A percentile compares a stretch with the other conserved stretches of the same genome.
Conservation (phyloP, 495 filamentous ascomycete genomes). For the Daldinia concentrica region DNA sequence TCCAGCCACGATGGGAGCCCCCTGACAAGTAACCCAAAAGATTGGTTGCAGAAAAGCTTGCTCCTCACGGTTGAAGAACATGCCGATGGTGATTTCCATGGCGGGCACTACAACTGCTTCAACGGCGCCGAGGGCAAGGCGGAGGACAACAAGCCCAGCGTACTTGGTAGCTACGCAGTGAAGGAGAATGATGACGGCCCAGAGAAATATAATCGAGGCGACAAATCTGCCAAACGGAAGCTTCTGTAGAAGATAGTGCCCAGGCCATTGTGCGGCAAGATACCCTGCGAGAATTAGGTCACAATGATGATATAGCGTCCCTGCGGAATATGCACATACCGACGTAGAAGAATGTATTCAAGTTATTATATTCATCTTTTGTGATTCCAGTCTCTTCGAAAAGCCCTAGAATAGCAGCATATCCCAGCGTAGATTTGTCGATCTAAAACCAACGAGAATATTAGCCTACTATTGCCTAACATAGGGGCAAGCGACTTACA, state of each 20-base stretch:
- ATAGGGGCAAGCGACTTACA: background rate
- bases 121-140: slow-evolving; percentile 15
- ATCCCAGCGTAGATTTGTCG: slow-evolving; percentile 22
- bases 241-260: slow-evolving; percentile 18
- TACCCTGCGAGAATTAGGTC: slow-evolving; percentile 7
- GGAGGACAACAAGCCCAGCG: background rate
- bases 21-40: slow-evolving; percentile 19
- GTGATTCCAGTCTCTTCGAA: slow-evolving; percentile 17
- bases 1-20: slow-evolving; percentile 12
- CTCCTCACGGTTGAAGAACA: slow-evolving; percentile 20
- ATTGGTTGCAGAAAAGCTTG: slow-evolving; percentile 18
- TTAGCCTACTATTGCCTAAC: background rate
- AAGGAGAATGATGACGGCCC: slow-evolving; percentile 6
- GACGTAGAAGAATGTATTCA: background rate
- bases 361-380: slow-evolving; percentile 3
- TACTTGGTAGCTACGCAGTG: background rate
- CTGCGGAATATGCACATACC: background rate
- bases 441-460: background rate
- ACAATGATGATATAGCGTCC: background rate
- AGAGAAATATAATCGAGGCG: slow-evolving; percentile 13
- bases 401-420: slow-evolving; percentile 14
- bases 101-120: slow-evolving; percentile 13
- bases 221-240: slow-evolving; percentile 16
- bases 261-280: slow-evolving; percentile 19
- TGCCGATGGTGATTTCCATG: slow-evolving; percentile 20